Conservation (phyloP, 768 basidiomycete genomes). For the Amanita exitialis region DNA sequence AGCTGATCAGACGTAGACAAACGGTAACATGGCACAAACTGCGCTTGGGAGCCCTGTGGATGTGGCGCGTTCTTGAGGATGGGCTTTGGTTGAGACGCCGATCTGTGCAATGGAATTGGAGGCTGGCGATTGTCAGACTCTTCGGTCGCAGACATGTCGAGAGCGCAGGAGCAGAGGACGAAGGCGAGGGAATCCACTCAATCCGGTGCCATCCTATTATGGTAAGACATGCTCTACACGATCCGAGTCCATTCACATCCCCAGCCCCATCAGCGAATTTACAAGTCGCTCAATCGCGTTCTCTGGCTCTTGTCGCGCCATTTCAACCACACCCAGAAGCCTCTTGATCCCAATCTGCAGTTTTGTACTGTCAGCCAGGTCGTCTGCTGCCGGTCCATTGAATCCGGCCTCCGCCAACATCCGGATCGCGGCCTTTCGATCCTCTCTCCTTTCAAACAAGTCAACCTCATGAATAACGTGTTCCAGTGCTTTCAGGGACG, state of each 20-base stretch:
- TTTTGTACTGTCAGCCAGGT: slow-evolving; percentile 24
- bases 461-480: slow-evolving; percentile 70
- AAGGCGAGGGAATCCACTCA: neutral
- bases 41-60: slow-evolving; percentile 27
- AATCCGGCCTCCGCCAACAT: slow-evolving; percentile 74
- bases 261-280: slow-evolving; percentile 50
- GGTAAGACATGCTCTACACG: slow-evolving; percentile 8
- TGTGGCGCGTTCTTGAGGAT: slow-evolving; percentile 79
- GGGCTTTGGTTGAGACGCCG: slow-evolving; percentile 60
- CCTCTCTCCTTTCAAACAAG: slow-evolving; percentile 52
- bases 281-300: slow-evolving; percentile 65
- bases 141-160: slow-evolving; percentile 19
- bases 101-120: slow-evolving; percentile 45
- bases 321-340: slow-evolving; percentile 83
- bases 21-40: slow-evolving; percentile 25
- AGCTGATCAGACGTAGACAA: neutral
- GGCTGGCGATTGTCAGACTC: slow-evolving; percentile 30
- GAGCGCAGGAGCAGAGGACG: neutral
- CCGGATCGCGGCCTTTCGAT: slow-evolving; percentile 46
- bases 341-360: slow-evolving; percentile 91
- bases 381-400: slow-evolving; percentile 35
- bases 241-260: too few species aligned
- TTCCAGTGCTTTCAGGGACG: slow-evolving; percentile 60
- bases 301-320: slow-evolving; percentile 93
- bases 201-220: neutral